Conservation (phyloP, 495 filamentous ascomycete genomes). For the Tuber aestivum region DNA sequence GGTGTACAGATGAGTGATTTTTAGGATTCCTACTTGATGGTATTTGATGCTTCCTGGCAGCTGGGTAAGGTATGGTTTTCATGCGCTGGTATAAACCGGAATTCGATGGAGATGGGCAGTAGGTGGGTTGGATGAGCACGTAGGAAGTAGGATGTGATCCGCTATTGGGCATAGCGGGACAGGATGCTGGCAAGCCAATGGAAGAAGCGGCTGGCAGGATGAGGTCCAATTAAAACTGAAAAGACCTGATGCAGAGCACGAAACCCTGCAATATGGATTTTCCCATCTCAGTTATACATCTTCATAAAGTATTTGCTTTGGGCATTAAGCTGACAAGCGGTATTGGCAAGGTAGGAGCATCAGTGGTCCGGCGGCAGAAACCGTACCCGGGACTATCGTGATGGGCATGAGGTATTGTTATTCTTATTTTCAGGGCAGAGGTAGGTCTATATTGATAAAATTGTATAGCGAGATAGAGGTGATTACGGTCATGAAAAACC, state of each 20-base stretch:
- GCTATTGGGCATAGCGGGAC: conserved; percentile 20
- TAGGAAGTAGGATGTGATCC: conserved; percentile 15
- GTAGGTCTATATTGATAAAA: conserved; percentile 5
- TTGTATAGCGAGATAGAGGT: background rate
- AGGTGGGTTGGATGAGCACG: conserved; percentile 11
- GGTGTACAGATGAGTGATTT: conserved; percentile 27
- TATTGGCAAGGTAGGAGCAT: conserved; percentile 24
- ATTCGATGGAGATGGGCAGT: conserved; percentile 20
- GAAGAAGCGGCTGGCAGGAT: conserved; percentile 22
- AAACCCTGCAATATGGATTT: conserved; percentile 8
- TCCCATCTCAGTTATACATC: conserved; percentile 5
- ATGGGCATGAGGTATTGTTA: conserved; percentile 23
- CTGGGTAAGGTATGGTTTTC: conserved; percentile 28
- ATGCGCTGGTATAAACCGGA: conserved; percentile 4
- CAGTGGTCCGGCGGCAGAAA: conserved; percentile 8
- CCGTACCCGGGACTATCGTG: conserved; percentile 9
- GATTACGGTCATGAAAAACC: background rate
- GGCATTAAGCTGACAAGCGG: conserved; percentile 18
- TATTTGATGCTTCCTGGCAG: conserved; percentile 23
- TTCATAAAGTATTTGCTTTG: background rate
- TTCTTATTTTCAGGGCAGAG: background rate
- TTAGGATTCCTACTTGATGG: conserved; percentile 16
- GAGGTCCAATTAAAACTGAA: conserved; percentile 37
- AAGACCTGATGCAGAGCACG: conserved; percentile 40
- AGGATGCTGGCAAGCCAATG: background rate